Percentiles rank a stretch among this genome's conserved stretches.
Evolutionary conservation across 768 basidiomycete genomes (phyloP).

Genomic region (Russula vinacea): DNA sequence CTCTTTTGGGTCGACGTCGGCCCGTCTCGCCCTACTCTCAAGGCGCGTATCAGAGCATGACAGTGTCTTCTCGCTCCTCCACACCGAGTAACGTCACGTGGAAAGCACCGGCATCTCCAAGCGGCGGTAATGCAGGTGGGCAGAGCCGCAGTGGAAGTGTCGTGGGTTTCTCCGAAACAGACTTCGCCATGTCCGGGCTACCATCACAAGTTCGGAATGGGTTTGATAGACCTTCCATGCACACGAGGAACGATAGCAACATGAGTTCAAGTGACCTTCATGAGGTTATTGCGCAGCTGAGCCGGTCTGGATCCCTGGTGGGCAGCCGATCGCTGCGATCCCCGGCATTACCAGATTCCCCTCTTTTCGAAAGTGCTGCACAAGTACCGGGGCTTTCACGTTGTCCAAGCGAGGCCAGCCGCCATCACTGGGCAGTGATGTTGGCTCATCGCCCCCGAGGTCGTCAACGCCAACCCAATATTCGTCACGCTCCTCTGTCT

Average conservation of each 20-base stretch:
- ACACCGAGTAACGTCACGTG: slow-evolving; percentile 81
- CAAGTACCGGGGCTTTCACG: slow-evolving; percentile 4
- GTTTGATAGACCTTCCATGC: slow-evolving; percentile 27
- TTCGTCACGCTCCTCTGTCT: slow-evolving; percentile 51
- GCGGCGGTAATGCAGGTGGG: slow-evolving; percentile 32
- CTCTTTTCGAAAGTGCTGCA: slow-evolving; percentile 42
- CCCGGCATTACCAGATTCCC: slow-evolving; percentile 60
- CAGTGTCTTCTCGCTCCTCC: slow-evolving; percentile 48
- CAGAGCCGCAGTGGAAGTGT: slow-evolving; percentile 63
- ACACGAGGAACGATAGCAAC: slow-evolving; percentile 36
- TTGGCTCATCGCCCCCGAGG: slow-evolving; percentile 48
- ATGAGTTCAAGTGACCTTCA: slow-evolving; percentile 34
- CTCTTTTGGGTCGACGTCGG: slow-evolving; percentile 54
- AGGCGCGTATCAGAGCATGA: slow-evolving; percentile 57
- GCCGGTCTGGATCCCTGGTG: slow-evolving; percentile 32
- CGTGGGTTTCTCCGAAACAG: slow-evolving; percentile 39
- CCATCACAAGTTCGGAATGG: slow-evolving; percentile 29
- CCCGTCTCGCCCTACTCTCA: slow-evolving; percentile 72
- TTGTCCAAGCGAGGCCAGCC: slow-evolving; percentile 6
- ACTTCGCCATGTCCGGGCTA: slow-evolving; percentile 31
- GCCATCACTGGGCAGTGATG: slow-evolving; percentile 50
- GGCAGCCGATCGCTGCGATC: slow-evolving; percentile 47
- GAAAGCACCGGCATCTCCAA: slow-evolving; percentile 43
- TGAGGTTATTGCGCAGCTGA: slow-evolving; percentile 22
- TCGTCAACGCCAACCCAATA: slow-evolving; percentile 69